Percentiles rank a stretch among this genome's conserved stretches.
phyloP scores from a whole-genome alignment of 768 basidiomycete species.

The Termitomyces sp. region DNA sequence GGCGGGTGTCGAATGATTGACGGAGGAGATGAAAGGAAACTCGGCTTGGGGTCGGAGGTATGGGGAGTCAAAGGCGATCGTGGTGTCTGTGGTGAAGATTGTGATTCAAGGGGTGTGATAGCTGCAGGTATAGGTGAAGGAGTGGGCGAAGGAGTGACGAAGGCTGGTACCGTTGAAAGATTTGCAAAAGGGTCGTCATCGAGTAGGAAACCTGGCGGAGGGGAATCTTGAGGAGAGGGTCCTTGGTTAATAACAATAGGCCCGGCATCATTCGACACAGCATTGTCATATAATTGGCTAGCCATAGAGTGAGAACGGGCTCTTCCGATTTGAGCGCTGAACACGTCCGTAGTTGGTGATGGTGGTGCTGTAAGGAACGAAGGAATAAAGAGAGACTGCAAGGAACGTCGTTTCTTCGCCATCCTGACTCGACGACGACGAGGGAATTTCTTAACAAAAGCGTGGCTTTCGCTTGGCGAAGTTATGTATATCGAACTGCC shows the following conservation, averaged over 20 bases:
- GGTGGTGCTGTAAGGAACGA: conserved; percentile 34
- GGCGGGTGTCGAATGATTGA: conserved; percentile 3
- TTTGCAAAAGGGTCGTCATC: conserved; percentile 77
- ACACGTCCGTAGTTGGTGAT: conserved; percentile 16
- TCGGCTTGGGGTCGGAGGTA: conserved; percentile 9
- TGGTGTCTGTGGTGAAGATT: conserved; percentile 12
- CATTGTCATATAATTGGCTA: conserved; percentile 9
- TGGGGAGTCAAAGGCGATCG: conserved; percentile 23
- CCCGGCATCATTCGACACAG: conserved; percentile 1
- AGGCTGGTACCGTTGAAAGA: conserved; percentile 27
- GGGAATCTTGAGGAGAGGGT: conserved; percentile 19
- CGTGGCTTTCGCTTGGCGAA: conserved; percentile 3
- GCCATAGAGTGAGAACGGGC: conserved; percentile 20
- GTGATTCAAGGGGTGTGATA: conserved; percentile 11
- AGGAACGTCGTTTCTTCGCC: conserved; percentile 46
- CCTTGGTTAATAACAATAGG: conserved; percentile 15
- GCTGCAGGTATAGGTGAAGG: conserved; percentile 4
- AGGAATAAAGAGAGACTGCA: conserved; percentile 46
- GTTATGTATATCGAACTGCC: conserved; percentile 13
- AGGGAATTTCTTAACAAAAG: conserved; percentile 2
- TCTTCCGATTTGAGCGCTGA: conserved; percentile 13
- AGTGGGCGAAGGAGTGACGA: conserved; percentile 6
- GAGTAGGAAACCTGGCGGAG: conserved; percentile 42
- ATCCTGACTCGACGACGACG: conserved; percentile 21
- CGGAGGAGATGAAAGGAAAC: conserved; percentile 13